These are phyloP conservation scores for Neonectria neomacrospora DNA, from an alignment of 2,329 filamentous ascomycete genomes.

Conservation along the genomic window DNA sequence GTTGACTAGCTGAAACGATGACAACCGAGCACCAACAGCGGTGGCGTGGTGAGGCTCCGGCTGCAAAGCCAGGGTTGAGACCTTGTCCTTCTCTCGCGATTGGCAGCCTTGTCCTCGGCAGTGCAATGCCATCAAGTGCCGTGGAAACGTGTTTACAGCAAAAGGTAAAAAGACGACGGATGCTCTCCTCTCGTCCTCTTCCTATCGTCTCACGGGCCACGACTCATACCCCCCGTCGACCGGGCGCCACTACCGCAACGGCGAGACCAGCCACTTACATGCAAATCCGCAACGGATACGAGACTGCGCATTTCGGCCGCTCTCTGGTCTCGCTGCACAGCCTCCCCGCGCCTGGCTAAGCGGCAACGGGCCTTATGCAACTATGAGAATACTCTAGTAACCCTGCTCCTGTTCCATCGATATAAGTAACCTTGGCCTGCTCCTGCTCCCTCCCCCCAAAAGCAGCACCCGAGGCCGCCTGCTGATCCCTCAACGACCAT, in stretches of 20 bases:
- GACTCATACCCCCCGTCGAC: not conserved
- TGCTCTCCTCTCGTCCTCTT: too few relatives aligned
- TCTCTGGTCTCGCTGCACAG: slow-evolving; percentile 8
- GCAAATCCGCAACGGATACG: not conserved
- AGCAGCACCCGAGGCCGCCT: slow-evolving; percentile 3
- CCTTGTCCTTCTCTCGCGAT: not conserved
- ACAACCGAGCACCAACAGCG: not conserved
- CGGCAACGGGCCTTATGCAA: slow-evolving; percentile 20
- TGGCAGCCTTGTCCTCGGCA: not conserved
- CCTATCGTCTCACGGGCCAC: not conserved
- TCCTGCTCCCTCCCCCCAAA: too few relatives aligned
- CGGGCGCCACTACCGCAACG: not conserved
- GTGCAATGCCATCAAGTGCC: not conserved
- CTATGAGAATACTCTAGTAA: slow-evolving; percentile 13
- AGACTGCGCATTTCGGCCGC: not conserved
- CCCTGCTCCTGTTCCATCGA: slow-evolving; percentile 6
- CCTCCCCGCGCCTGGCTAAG: slow-evolving; percentile 24
- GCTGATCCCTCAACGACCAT: not conserved
- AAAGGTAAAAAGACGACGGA: not conserved
- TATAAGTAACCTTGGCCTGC: slow-evolving; percentile 19
- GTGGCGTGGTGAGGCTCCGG: not conserved
- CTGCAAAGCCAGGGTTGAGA: too few relatives aligned
- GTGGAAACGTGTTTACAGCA: not conserved
- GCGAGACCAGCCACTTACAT: slow-evolving; percentile 2
- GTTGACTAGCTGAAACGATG: not conserved